Evolutionary conservation across 441 rosid genomes (phyloP), one percentile per base, ranked within the genome.

Genomic region (Brassica balearica): DNA sequence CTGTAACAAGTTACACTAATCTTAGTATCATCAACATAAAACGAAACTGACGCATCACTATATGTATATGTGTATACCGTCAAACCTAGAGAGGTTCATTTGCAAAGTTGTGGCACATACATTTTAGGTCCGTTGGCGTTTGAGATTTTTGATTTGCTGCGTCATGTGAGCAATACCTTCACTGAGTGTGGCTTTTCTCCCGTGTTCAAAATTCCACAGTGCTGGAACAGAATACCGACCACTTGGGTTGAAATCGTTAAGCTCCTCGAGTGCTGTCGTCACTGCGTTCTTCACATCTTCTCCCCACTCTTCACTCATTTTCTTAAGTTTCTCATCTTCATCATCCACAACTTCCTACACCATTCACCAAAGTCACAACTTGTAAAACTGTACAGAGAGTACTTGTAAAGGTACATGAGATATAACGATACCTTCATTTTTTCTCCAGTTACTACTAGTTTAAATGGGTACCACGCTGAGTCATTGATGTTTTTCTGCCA

Each of bases 291-390:
- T 51, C 17, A 51, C 20, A 6, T 51, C 58, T 51, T n/a, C 58
- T 14, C 58, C 58, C 58, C 20, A 51, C 20, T 51, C 58, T 51
- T 51, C 3, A n/a, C n/a, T 51, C 58, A 51, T 0, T n/a, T 51
- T 51, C 9, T 51, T 51, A 51, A 51, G 58, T 51, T 51, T 14
- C 8, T 51, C 58, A 1, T 51, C 58, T 14, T 51, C 58, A n/a
- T 51, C 58, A 51, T 51, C 58, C 58, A 14, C 58, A 14, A 51
- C 58, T 51, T 51, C 58, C 58, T 51, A 41, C 48, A 41, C 48
- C 48, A 41, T 41, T 41, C 48, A 41, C 48, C 48, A 11, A 46
- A 11, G 3, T 41, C 15, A 12, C 6, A 6, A 46, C 53, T 46
- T 46, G 15, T 11, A 46, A 4, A 46, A 12, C 14, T 1, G n/a